Base-by-base conservation (phyloP, 2,329 filamentous ascomycete species). In the Botrytis galanthina region DNA sequence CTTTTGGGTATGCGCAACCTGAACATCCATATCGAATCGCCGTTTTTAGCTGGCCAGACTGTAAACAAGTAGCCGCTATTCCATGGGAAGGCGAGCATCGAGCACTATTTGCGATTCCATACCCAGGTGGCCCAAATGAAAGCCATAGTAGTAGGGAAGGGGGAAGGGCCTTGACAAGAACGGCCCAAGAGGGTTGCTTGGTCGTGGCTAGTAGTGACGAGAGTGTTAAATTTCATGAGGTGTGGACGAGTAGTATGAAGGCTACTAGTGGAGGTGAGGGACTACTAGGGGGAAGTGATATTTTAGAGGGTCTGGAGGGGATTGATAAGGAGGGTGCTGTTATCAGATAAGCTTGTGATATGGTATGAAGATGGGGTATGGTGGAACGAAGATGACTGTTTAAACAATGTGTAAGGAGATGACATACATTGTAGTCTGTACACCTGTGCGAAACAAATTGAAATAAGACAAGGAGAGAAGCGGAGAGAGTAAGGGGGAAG, bases 41-140 rank as follows among this genome's bases (percentile, higher is more conserved):
- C 2, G 91, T 98, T 14, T 99, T 98, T 82, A 92, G 92, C 63
- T 98, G 96, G 96, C 96, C 96, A 0, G 92, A 93, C 72, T 98
- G 96, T 82, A 89, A 90, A 76, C 93, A 96, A 80, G 88, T 98
- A 1, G 92, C 93, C 18, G 91, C 92, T 26, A 92, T 98, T 73
- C 93, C 94, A 0, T 98, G 90, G 95, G 90, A 90, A 68, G 89
- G 91, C 48, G 90, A 93, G 74, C 89, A 93, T 81, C 87, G 94
- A 54, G 95, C 95, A 16, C 83, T 99, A 44, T 97, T 92, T 82
- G 95, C 94, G n/a, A 91, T 98, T 66, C 86, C 92, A 1, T 98
- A 96, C 81, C 93, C 94, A 16, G 88, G 90, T 4, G 87, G 89
- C 9, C 87, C 89, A 3, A 80, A 81, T 79, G 77, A 77, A 64